A percentile compares a stretch with the other conserved stretches of the same genome.
phyloP scores from a whole-genome alignment of 352 stramenopile species.

The Globisporangium abappressorium region DNA sequence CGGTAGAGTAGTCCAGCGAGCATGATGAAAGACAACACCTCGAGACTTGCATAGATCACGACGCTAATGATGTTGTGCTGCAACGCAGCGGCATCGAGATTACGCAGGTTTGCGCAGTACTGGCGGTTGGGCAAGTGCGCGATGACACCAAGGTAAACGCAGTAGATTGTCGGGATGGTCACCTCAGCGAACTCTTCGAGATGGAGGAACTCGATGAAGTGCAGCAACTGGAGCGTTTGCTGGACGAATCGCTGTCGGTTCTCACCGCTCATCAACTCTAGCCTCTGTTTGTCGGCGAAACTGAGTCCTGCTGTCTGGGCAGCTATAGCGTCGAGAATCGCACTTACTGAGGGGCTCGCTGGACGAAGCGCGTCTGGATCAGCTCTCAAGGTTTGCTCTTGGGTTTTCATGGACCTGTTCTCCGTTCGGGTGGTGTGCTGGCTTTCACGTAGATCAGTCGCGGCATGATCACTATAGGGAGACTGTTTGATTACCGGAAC shows the following conservation, averaged over 20 bases:
- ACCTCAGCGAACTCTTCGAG: slow-evolving; percentile 21
- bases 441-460: too few species aligned
- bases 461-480: too few species aligned
- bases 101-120: background rate
- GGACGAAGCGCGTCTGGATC: too few species aligned
- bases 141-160: slow-evolving; percentile 1
- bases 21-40: slow-evolving; percentile 20
- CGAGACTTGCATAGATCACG: slow-evolving; percentile 21
- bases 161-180: slow-evolving; percentile 19
- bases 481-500: too few species aligned
- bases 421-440: too few species aligned
- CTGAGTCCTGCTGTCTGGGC: background rate
- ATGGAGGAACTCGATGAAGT: slow-evolving; percentile 14
- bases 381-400: too few species aligned
- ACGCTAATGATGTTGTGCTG: slow-evolving; percentile 9
- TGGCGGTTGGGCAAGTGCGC: slow-evolving; percentile 9
- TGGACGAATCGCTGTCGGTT: background rate
- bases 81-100: background rate
- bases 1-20: slow-evolving; percentile 11
- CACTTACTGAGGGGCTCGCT: too few species aligned
- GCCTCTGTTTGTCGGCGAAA: background rate
- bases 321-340: too few species aligned
- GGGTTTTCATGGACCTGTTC: too few species aligned
- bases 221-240: slow-evolving; percentile 11
- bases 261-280: background rate